Evolutionary conservation across 495 filamentous ascomycete species (phyloP).

Genomic region (Podospora sp.): DNA sequence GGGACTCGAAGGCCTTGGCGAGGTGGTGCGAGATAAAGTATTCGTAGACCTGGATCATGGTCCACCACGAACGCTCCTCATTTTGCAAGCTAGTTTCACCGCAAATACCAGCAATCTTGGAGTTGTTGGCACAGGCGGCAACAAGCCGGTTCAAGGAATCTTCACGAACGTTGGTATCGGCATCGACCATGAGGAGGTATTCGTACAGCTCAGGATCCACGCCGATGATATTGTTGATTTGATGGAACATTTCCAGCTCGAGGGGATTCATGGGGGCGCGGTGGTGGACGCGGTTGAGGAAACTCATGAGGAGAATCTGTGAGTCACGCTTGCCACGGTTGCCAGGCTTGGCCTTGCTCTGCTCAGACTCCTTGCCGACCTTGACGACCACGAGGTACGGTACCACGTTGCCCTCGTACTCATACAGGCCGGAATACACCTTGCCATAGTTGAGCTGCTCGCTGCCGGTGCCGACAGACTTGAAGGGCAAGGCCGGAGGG

Average conservation of each 20-base stretch:
- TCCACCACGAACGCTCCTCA: constrained; percentile 93
- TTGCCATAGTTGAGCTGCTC: constrained; percentile 98
- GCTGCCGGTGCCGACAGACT: constrained; percentile 83
- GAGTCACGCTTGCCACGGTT: constrained; percentile 99
- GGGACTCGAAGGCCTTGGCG: constrained; percentile 90
- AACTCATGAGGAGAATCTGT: constrained; percentile 80
- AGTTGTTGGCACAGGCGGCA: constrained; percentile 88
- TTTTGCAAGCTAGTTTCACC: constrained; percentile 97
- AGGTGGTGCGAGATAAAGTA: constrained; percentile 97
- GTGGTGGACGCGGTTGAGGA: constrained; percentile 97
- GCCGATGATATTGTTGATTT: constrained; percentile 98
- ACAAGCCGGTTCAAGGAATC: constrained; percentile 93
- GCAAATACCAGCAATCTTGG: constrained; percentile 95
- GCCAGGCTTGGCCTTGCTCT: constrained; percentile 87
- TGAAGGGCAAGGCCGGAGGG: constrained; percentile 89
- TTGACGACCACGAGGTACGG: constrained; percentile 96
- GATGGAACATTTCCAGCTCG: constrained; percentile 97
- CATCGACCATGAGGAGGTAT: constrained; percentile 96
- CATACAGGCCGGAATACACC: constrained; percentile 97
- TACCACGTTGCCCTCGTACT: constrained; percentile 96
- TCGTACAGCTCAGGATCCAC: constrained; percentile 97
- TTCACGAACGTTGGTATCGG: constrained; percentile 92
- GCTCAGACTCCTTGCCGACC: constrained; percentile 94
- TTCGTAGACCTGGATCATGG: constrained; percentile 99
- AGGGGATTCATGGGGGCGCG: constrained; percentile 91